A percentile compares a stretch with the other conserved stretches of the same genome.
These are phyloP conservation scores for Fraxinus angustifolia DNA, from an alignment of 305 asterid genomes.

Conservation along the genomic window DNA sequence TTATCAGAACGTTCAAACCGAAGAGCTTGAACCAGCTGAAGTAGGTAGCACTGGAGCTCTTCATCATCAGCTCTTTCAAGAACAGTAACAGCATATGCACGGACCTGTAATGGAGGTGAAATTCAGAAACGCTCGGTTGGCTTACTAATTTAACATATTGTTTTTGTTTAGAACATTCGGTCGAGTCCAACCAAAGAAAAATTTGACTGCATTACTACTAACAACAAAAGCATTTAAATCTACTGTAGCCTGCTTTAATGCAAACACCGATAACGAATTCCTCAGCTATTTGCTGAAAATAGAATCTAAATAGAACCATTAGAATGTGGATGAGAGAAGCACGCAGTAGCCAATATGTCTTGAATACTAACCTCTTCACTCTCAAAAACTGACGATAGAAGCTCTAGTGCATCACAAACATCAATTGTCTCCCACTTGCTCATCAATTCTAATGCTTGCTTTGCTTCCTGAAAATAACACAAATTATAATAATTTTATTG, in stretches of 20 bases:
- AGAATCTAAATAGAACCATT: conserved; percentile 10
- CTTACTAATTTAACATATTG: not conserved
- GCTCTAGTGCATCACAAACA: conserved; percentile 95
- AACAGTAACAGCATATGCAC: conserved; percentile 97
- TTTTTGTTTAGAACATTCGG: not conserved
- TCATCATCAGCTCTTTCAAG: conserved; percentile 99
- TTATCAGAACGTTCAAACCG: conserved; percentile 96
- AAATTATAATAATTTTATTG: not conserved
- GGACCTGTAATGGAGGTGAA: conserved; percentile 53
- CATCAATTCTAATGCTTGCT: conserved; percentile 95
- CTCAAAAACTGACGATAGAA: conserved; percentile 94
- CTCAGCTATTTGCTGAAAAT: conserved; percentile 12
- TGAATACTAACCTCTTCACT: conserved; percentile 82
- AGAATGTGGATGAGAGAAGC: conserved; percentile 5
- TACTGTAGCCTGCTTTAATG: conserved; percentile 9
- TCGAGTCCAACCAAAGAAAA: not conserved
- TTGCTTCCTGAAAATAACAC: conserved; percentile 75
- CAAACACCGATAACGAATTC: conserved; percentile 5
- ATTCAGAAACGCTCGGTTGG: conserved; percentile 12
- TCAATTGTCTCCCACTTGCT: conserved; percentile 96
- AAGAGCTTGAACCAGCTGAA: conserved; percentile 98
- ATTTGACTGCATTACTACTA: not conserved
- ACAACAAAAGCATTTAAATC: not conserved
- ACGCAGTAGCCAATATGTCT: conserved; percentile 20
- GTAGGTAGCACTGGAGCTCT: conserved; percentile 97